Percentiles rank a stretch among this genome's conserved stretches.
Evolutionary conservation across 495 filamentous ascomycete species (phyloP).

Genomic region (Neurospora tetraspora): DNA sequence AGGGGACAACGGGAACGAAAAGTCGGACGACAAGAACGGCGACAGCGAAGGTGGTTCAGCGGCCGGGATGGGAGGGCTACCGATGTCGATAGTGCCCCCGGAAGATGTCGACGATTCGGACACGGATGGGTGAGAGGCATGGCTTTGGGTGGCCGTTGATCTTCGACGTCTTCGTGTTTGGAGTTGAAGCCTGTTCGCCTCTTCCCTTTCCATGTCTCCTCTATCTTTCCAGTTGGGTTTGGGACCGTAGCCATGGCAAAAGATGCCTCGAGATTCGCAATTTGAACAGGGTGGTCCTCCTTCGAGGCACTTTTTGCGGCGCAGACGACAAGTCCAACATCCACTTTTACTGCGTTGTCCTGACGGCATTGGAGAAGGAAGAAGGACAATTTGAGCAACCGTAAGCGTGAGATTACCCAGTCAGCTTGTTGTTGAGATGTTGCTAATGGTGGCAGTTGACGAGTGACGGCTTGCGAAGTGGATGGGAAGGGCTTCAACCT

Average conservation of each 20-base stretch:
- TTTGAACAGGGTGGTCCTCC: slow-evolving; percentile 18
- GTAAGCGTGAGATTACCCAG: not conserved
- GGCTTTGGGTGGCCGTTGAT: not conserved
- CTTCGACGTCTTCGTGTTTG: slow-evolving; percentile 2
- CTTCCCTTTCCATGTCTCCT: slow-evolving; percentile 19
- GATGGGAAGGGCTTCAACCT: not conserved
- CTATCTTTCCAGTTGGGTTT: slow-evolving; percentile 28
- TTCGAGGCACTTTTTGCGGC: slow-evolving; percentile 35
- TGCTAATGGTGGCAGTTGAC: not conserved
- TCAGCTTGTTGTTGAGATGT: not conserved
- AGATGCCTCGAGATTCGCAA: slow-evolving; percentile 22
- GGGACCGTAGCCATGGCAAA: slow-evolving; percentile 23
- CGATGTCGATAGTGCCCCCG: not conserved
- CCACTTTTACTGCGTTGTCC: slow-evolving; percentile 12
- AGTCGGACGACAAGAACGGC: not conserved
- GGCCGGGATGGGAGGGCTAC: not conserved
- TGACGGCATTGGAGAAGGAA: not conserved
- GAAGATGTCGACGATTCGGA: not conserved
- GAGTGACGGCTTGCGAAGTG: not conserved
- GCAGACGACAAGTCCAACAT: slow-evolving; percentile 34
- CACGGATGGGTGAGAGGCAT: not conserved
- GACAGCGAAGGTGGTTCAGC: not conserved
- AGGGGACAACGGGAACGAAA: not conserved
- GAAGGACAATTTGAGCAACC: not conserved
- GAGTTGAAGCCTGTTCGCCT: slow-evolving; percentile 1